Evolutionary conservation across 163 green algal genomes (phyloP).

Genomic region (Chlorella variabilis): DNA sequence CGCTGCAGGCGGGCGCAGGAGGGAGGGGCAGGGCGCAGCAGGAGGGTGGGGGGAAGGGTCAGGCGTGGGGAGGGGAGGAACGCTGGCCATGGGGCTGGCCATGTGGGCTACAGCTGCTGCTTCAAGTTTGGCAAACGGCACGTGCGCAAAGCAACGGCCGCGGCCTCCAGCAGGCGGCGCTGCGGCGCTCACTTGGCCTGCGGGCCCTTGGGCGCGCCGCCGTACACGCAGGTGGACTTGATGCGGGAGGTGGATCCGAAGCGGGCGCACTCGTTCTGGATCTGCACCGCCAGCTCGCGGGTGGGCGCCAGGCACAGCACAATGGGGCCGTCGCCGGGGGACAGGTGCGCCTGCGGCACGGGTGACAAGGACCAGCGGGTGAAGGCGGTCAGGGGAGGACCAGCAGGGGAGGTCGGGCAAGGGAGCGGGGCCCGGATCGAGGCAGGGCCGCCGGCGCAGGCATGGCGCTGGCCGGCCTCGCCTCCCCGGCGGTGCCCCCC

Average conservation of each 20-base stretch:
- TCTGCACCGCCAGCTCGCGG: constrained; percentile 96
- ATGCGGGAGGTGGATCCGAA: constrained; percentile 92
- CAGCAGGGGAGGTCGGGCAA: constrained; percentile 39
- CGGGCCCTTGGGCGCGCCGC: constrained; percentile 90
- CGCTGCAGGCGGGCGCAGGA: constrained; percentile 56
- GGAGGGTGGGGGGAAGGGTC: background rate
- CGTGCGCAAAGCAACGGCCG: too few species aligned
- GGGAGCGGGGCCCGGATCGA: too few species aligned
- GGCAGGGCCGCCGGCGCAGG: too few species aligned
- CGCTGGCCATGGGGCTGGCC: background rate
- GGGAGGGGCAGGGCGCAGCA: background rate
- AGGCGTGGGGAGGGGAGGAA: background rate
- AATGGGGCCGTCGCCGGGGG: constrained; percentile 78
- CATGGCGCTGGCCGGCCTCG: too few species aligned
- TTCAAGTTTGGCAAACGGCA: too few species aligned
- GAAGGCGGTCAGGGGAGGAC: background rate
- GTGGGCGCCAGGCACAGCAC: constrained; percentile 92
- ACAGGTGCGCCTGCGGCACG: constrained; percentile 37
- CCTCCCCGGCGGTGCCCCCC: too few species aligned
- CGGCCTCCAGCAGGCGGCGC: background rate
- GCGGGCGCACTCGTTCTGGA: constrained; percentile 94
- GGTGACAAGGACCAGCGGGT: background rate
- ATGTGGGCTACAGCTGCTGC: too few species aligned
- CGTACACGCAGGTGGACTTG: constrained; percentile 97
- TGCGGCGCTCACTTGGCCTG: constrained; percentile 61